Base-by-base conservation (phyloP, 345 rosid genomes). In the Euclidium syriacum region DNA sequence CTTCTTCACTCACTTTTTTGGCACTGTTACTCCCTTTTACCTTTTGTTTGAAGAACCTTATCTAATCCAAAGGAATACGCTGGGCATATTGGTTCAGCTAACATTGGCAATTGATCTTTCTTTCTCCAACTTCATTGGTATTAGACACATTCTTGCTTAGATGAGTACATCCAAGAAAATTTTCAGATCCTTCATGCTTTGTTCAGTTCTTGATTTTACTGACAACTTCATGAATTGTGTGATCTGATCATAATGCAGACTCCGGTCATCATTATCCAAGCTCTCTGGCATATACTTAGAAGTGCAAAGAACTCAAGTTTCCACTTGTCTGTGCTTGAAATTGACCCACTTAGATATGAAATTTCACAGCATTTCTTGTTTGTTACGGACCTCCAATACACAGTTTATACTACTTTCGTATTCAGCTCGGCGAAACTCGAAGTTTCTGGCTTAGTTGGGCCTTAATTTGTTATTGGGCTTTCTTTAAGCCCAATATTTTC, bases 31-130 rank as follows among this genome's bases (percentile, higher is more conserved):
- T 40, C n/a, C n/a, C n/a, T n/a, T n/a, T n/a, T n/a, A n/a, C n/a
- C 29, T 18, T 22, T 19, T 34, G 4, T n/a, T n/a, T n/a, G 38
- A 17, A 35, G 12, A 44, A 46, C 4, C 0, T n/a, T 12, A 36
- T 36, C 18, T 49, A 58, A 46, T 18, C 10, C 71, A 46, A 67
- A 27, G 30, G 55, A 57, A 36, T 32, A 27, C 11, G 25, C 7
- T 43, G 53, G 54, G 48, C 19, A 14, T 30, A 20, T 64, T 0
- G 48, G 4, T 36, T 46, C 16, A 20, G 69, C 53, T 27, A 16
- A 15, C 20, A 27, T 6, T 25, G 33, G 32, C 9, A 18, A 24
- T 24, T 19, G 12, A 14, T 33, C 10, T 10, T 61, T 26, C 20
- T 48, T 24, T 7, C 11, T 38, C 33, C 9, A 19, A n/a, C 4